Evolutionary conservation across 2,329 filamentous ascomycete species (phyloP).

Genomic region (Fusarium torreyae): DNA sequence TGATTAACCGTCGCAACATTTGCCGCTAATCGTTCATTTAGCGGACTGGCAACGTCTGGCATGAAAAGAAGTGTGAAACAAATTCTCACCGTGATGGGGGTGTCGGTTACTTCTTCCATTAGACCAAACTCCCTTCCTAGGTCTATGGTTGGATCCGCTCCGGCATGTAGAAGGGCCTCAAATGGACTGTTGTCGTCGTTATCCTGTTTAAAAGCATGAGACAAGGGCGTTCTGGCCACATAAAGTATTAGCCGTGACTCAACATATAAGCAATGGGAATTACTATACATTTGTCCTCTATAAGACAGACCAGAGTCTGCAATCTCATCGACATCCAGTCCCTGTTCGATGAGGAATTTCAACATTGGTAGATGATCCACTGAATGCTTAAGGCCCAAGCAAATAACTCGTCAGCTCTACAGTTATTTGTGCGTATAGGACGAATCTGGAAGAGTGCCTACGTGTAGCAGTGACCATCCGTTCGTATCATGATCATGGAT

Average conservation of each 20-base stretch:
- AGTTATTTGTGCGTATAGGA: too few relatives aligned
- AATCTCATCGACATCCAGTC: neutral
- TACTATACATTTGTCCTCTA: neutral
- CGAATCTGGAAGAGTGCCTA: neutral
- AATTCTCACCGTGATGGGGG: too few relatives aligned
- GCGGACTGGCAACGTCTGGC: too few relatives aligned
- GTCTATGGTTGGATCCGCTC: neutral
- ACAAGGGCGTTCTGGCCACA: neutral
- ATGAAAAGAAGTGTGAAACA: too few relatives aligned
- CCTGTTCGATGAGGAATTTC: neutral
- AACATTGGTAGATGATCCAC: fast-evolving
- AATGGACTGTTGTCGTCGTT: too few relatives aligned
- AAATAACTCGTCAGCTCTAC: too few relatives aligned
- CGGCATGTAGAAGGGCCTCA: neutral
- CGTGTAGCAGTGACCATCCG: neutral
- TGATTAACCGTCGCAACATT: neutral
- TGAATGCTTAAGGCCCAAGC: neutral
- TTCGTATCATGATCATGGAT: neutral
- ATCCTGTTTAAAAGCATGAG: fast-evolving
- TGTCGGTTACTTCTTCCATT: too few relatives aligned
- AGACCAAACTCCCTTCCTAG: too few relatives aligned
- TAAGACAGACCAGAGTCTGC: neutral
- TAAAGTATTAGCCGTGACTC: neutral
- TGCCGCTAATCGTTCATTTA: too few relatives aligned
- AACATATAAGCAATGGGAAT: neutral